Evolutionary conservation across 2,329 filamentous ascomycete species (phyloP).

Genomic region (Alternaria arbusti): DNA sequence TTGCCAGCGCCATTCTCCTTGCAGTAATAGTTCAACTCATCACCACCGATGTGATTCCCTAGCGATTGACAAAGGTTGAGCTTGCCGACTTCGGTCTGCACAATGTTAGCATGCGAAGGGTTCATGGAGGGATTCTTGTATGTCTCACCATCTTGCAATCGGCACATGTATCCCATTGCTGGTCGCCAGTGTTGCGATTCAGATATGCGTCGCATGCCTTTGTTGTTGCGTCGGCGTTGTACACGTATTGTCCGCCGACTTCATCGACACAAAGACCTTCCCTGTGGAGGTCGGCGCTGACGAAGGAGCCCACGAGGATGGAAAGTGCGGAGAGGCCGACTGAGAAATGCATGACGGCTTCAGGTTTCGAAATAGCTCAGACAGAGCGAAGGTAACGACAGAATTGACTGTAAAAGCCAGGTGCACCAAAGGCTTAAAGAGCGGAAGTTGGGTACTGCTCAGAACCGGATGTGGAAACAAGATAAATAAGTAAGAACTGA

Average conservation of each 20-base stretch:
- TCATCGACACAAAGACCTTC: constrained; percentile 28
- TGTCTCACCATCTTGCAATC: constrained; percentile 34
- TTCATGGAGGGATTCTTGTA: not conserved
- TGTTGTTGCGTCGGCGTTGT: constrained; percentile 31
- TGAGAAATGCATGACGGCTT: constrained; percentile 26
- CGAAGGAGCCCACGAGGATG: constrained; percentile 21
- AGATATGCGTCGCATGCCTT: constrained; percentile 28
- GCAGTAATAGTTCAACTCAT: constrained; percentile 39
- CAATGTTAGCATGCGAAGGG: not conserved
- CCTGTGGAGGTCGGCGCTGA: constrained; percentile 26
- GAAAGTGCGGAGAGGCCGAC: constrained; percentile 15
- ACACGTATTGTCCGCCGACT: constrained; percentile 23
- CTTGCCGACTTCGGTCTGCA: constrained; percentile 23
- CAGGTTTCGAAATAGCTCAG: not conserved
- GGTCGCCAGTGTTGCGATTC: constrained; percentile 32
- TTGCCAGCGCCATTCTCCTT: constrained; percentile 24
- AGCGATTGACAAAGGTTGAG: constrained; percentile 30
- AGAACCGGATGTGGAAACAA: not conserved
- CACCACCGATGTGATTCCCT: constrained; percentile 35
- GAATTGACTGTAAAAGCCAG: not conserved
- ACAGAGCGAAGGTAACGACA: not conserved
- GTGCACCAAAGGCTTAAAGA: constrained; percentile 6
- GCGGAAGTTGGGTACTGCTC: not conserved
- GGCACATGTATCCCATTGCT: constrained; percentile 37
- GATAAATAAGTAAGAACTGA: not conserved